Evolutionary conservation across 805 yeast genomes (phyloP), one percentile per base, ranked within the genome.

Genomic region (Brettanomyces anomalus): DNA sequence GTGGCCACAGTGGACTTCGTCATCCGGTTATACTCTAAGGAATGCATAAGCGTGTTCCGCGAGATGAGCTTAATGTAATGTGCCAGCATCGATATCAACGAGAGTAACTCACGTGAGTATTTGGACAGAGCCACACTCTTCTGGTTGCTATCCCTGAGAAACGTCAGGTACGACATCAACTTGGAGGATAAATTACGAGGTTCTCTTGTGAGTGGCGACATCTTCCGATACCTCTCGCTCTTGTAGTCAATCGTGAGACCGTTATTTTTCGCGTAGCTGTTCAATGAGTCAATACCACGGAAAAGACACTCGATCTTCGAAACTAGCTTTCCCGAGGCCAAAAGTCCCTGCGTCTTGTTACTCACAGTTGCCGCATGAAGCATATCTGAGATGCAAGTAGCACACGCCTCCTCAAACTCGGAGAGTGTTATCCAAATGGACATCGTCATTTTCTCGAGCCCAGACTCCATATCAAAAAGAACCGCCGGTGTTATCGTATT

Each of bases 121-220:
- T 58, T 52, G 4, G 43, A 24, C 3, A 66, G 65, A 6, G 63
- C 53, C 19, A 67, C 37, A 62, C 51, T 61, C 49, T 50, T 41
- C 33, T 49, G 45, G 36, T 56, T 59, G 0, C 77, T 68, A 54
- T 85, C 87, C 47, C 96, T 71, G 36, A 93, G 64, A 30, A 87
- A 71, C 1, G 95, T 88, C 57, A 93, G 71, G 63, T 87, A 90
- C 39, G 86, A 79, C 82, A 93, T 89, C 6, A 93, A 71, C 58
- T 88, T 89, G 5, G 95, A 88, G 7, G 96, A 84, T 40, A 93
- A 71, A 41, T 84, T 84, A 56, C 95, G 73, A 11, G 98, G 96
- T 61, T 85, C 86, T 41, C 62, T 75, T 24, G 65, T 62, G 32
- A 76, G 55, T 4, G 61, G 51, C 53, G 72, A 49, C 58, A 69